phyloP scores from a whole-genome alignment of 2,329 filamentous ascomycete species.

The Fusarium penzigii region DNA sequence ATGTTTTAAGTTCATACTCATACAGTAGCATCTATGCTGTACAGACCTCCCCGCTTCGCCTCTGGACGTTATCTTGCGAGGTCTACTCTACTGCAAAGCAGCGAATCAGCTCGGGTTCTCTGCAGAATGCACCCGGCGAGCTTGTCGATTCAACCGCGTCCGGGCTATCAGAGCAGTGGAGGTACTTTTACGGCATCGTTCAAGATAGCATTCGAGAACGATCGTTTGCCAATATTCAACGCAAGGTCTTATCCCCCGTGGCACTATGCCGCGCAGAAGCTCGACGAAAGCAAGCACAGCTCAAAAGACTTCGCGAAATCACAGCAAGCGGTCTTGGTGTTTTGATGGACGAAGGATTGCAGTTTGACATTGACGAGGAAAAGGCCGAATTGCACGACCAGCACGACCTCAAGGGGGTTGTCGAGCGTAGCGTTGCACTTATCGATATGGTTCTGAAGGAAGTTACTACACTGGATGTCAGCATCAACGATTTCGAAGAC shows the following conservation, averaged over 20 bases:
- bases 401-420: constrained; percentile 65
- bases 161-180: constrained; percentile 56
- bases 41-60: constrained; percentile 76
- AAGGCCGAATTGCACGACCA: constrained; percentile 53
- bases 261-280: constrained; percentile 75
- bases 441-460: constrained; percentile 85
- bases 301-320: constrained; percentile 74
- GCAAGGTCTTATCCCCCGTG: constrained; percentile 75
- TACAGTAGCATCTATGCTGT: constrained; percentile 81
- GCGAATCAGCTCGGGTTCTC: constrained; percentile 41
- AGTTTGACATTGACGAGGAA: constrained; percentile 63
- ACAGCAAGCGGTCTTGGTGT: constrained; percentile 86
- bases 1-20: constrained; percentile 75
- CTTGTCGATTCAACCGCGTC: constrained; percentile 38
- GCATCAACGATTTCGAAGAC: constrained; percentile 65
- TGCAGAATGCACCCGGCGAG: constrained; percentile 32
- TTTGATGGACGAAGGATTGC: constrained; percentile 81
- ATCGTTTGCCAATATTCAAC: constrained; percentile 70
- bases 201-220: constrained; percentile 72
- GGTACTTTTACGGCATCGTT: constrained; percentile 78
- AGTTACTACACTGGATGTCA: constrained; percentile 63
- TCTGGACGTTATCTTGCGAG: constrained; percentile 72
- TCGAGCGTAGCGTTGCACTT: constrained; percentile 77
- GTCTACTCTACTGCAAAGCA: constrained; percentile 64
- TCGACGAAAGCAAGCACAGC: constrained; percentile 67